These are phyloP conservation scores for Pisolithus albus DNA, from an alignment of 768 basidiomycete species.

Conservation along the genomic window DNA sequence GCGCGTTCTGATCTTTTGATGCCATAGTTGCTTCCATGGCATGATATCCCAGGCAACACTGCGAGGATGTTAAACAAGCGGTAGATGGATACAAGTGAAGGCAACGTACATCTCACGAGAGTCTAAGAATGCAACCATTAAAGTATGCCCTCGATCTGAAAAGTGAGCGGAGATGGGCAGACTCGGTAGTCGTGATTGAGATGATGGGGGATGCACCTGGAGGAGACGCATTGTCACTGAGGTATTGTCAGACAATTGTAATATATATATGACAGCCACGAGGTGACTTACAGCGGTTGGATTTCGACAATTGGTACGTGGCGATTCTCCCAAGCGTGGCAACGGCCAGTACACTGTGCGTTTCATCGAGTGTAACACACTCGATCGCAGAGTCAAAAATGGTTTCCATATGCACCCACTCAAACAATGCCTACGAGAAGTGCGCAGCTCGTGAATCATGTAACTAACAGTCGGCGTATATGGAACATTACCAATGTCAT, in stretches of 20 bases:
- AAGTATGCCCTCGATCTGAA: not conserved
- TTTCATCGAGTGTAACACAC: not conserved
- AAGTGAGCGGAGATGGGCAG: not conserved
- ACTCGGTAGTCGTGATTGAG: not conserved
- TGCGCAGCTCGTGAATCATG: not conserved
- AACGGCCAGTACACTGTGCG: not conserved
- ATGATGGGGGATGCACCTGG: not conserved
- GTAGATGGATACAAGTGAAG: not conserved
- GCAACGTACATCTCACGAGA: not conserved
- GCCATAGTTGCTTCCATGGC: conserved; percentile 1
- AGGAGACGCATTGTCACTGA: not conserved
- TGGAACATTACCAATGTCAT: not conserved
- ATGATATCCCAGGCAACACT: conserved; percentile 2
- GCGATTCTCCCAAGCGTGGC: not conserved
- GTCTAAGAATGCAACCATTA: conserved; percentile 1
- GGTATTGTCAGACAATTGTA: not conserved
- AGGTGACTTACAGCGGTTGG: not conserved
- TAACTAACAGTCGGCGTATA: not conserved
- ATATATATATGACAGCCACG: not conserved
- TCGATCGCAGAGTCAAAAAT: not conserved
- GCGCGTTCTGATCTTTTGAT: not conserved
- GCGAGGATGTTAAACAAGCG: not conserved
- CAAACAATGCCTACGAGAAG: not conserved
- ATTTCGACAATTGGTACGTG: not conserved
- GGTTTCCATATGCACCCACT: not conserved